These are phyloP conservation scores for Syzygium aromaticum DNA, from an alignment of 345 rosid species.

Conservation along the genomic window DNA sequence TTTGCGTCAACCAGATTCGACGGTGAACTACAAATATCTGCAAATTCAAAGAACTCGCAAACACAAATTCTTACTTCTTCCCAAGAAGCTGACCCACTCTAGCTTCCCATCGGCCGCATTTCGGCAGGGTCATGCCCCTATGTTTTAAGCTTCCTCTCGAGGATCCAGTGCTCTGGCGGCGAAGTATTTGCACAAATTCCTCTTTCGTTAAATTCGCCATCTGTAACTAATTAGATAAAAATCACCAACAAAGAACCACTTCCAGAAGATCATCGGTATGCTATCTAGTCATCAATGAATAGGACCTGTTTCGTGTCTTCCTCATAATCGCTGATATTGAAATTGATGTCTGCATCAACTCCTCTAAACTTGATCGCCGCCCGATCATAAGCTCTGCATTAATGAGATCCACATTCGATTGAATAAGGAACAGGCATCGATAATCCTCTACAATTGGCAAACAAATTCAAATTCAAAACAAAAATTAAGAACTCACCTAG, in stretches of 20 bases:
- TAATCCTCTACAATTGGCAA: neutral
- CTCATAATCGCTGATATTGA: constrained; percentile 37
- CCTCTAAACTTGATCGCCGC: constrained; percentile 77
- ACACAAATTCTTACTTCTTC: constrained; percentile 38
- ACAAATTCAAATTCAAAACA: neutral
- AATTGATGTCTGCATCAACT: constrained; percentile 59
- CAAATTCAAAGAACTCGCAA: neutral
- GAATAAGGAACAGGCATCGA: neutral
- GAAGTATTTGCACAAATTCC: constrained; percentile 52
- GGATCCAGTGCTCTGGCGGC: constrained; percentile 59
- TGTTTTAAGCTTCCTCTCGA: constrained; percentile 52
- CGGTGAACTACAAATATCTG: neutral
- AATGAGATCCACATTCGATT: neutral
- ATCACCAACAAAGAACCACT: neutral
- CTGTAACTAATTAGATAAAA: constrained; percentile 14
- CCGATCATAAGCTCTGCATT: constrained; percentile 54
- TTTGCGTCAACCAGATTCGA: neutral
- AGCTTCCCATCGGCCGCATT: constrained; percentile 58
- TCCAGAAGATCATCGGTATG: neutral
- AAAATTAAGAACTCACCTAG: constrained; percentile 36
- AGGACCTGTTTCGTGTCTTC: constrained; percentile 55
- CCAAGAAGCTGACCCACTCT: constrained; percentile 54
- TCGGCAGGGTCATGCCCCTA: constrained; percentile 49
- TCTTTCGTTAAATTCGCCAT: constrained; percentile 40
- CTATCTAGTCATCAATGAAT: neutral